Base-by-base conservation (phyloP, 2,329 filamentous ascomycete species). In the Elsinoe ampelina region DNA sequence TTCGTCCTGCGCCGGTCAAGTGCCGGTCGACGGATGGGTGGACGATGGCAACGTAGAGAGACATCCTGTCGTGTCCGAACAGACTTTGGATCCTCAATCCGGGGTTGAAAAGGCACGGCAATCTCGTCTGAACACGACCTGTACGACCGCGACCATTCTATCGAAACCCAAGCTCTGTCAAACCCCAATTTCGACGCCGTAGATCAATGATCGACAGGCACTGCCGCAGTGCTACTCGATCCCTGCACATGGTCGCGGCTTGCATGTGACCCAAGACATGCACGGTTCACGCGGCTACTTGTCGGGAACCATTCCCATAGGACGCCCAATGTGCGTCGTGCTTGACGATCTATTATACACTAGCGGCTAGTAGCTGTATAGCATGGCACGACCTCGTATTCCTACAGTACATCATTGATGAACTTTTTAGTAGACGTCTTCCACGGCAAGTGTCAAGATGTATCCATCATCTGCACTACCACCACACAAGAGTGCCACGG, bases 171-270 rank as follows among this genome's bases (percentile, higher is more conserved):
- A 26, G 41, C 17, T 11, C 41, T 11, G 17, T 12, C n/a, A 26
- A 17, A 50, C 32, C 26, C 26, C 26, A 34, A 30, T 34, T 36
- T 36, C 15, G 45, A 19, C 45, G 43, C 43, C 43, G 30, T 48
- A n/a, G 30, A 48, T 50, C 41, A 50, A 15, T 36, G 45, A 50
- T 50, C 45, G 45, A 50, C 45, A 50, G 45, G 45, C 45, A 50
- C 45, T 50, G 45, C 45, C 45, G 45, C 45, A 10, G 41, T 45
- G 26, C 20, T 26, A n/a, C 19, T 15, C 20, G 20, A 34, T 15
- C 45, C 45, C 45, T 50, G 45, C 45, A 36, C 45, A 35, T 34
- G 45, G 45, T 30, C 26, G 11, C 20, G 12, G 32, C 45, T 48
- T 48, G 11, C 43, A 48, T 30, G 43, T 48, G 43, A 30, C 22